Conservation (phyloP, 257 asterid species). For the Solanum etuberosum region DNA sequence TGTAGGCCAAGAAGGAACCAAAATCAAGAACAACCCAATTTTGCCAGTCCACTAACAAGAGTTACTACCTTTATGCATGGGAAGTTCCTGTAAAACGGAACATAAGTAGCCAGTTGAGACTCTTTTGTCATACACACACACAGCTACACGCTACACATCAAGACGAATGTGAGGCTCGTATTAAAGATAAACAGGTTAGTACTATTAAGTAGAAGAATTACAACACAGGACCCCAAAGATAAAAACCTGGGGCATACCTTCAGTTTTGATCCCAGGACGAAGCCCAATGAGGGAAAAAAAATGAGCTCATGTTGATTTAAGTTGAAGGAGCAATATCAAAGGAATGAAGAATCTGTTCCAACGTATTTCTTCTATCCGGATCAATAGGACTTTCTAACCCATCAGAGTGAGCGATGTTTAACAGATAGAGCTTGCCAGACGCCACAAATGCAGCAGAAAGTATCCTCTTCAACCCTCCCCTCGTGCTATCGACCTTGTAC, state of each 20-base stretch:
- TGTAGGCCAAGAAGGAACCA: too few relatives aligned
- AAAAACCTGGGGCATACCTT: not conserved
- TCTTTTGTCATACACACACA: not conserved
- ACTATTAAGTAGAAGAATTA: not conserved
- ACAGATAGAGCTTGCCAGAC: slow-evolving; percentile 71
- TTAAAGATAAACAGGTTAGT: not conserved
- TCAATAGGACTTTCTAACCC: slow-evolving; percentile 50
- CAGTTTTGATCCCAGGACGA: not conserved
- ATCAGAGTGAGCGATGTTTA: slow-evolving; percentile 65
- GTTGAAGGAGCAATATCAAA: slow-evolving; percentile 44
- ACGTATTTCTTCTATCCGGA: slow-evolving; percentile 29
- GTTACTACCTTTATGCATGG: not conserved
- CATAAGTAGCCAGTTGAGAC: not conserved
- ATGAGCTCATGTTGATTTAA: slow-evolving; percentile 4
- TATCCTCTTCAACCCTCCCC: slow-evolving; percentile 86
- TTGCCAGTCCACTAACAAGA: too few relatives aligned
- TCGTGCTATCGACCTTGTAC: slow-evolving; percentile 77
- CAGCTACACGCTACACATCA: not conserved
- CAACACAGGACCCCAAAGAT: not conserved
- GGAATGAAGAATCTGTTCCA: slow-evolving; percentile 79
- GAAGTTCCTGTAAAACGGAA: not conserved
- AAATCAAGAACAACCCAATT: too few relatives aligned
- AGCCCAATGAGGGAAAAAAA: not conserved
- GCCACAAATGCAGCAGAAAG: slow-evolving; percentile 83
- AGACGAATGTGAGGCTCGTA: not conserved